These are phyloP conservation scores for Nitzschia palea DNA, from an alignment of 108 stramenopile genomes.

Conservation along the genomic window DNA sequence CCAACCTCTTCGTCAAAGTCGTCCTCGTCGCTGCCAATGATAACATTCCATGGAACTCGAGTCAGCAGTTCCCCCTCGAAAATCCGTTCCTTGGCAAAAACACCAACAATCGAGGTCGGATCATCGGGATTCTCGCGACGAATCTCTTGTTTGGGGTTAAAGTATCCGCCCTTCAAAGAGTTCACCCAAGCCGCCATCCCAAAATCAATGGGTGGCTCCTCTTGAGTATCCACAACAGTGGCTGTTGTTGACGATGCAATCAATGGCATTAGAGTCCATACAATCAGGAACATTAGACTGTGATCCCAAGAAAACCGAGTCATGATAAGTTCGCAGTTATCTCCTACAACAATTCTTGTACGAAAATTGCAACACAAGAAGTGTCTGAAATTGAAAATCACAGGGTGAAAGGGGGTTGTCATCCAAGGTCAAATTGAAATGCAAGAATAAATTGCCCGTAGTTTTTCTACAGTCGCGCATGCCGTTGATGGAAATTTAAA, in stretches of 20 bases:
- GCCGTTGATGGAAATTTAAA: no score
- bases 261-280: neutral
- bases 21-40: slow-evolving; percentile 10
- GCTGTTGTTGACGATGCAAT: neutral
- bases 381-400: no score
- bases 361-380: no score
- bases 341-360: no score
- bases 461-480: no score
- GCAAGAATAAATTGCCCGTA: no score
- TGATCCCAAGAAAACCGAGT: no score
- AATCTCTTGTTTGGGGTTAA: slow-evolving; percentile 39
- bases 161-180: slow-evolving; percentile 22
- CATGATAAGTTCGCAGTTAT: no score
- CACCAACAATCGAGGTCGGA: slow-evolving; percentile 34
- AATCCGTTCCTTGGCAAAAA: slow-evolving; percentile 45
- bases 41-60: slow-evolving; percentile 40
- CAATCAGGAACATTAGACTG: neutral
- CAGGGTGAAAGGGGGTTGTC: no score
- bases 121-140: slow-evolving; percentile 16
- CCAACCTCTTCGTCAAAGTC: neutral
- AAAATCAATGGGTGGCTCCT: neutral
- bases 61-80: slow-evolving; percentile 38
- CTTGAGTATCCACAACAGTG: neutral
- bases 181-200: slow-evolving; percentile 27
- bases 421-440: no score